Conservation (phyloP, 768 basidiomycete species). For the Termitomyces heimii region DNA sequence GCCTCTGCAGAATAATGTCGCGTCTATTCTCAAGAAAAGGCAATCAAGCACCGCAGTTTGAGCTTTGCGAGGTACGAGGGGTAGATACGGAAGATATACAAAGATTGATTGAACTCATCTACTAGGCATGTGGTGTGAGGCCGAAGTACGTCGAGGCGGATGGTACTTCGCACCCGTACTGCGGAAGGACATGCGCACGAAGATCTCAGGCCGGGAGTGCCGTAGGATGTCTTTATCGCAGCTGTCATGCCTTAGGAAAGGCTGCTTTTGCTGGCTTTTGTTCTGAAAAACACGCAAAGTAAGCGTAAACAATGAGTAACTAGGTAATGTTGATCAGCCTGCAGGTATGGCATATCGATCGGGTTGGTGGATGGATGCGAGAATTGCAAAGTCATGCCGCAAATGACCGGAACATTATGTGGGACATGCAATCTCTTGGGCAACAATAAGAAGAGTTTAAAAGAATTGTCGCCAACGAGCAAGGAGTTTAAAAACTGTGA, state of each 20-base stretch:
- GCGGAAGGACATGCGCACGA: slow-evolving; percentile 56
- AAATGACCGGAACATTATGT: slow-evolving; percentile 40
- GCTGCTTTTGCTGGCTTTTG: slow-evolving; percentile 49
- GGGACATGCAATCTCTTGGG: slow-evolving; percentile 43
- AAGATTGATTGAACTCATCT: slow-evolving; percentile 3
- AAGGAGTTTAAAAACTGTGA: slow-evolving; percentile 47
- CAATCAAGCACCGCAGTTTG: not conserved
- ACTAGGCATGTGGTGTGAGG: slow-evolving; percentile 55
- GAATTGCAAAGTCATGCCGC: slow-evolving; percentile 42
- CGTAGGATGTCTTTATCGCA: slow-evolving; percentile 40
- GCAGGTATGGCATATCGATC: slow-evolving; percentile 46
- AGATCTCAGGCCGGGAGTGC: slow-evolving; percentile 32
- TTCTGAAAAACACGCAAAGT: slow-evolving; percentile 55
- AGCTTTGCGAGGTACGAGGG: slow-evolving; percentile 10
- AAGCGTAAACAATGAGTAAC: slow-evolving; percentile 17
- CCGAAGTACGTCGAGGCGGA: slow-evolving; percentile 55
- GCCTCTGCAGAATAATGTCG: not conserved
- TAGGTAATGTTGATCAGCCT: slow-evolving; percentile 1
- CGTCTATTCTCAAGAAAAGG: not conserved
- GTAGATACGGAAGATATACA: not conserved
- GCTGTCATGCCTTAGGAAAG: slow-evolving; percentile 47
- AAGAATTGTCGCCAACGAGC: slow-evolving; percentile 41
- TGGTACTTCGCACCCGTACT: slow-evolving; percentile 53
- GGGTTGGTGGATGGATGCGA: slow-evolving; percentile 45
- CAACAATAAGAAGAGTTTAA: slow-evolving; percentile 35